These are phyloP conservation scores for Bretschneidera sinensis DNA, from an alignment of 345 rosid genomes.

Conservation along the genomic window DNA sequence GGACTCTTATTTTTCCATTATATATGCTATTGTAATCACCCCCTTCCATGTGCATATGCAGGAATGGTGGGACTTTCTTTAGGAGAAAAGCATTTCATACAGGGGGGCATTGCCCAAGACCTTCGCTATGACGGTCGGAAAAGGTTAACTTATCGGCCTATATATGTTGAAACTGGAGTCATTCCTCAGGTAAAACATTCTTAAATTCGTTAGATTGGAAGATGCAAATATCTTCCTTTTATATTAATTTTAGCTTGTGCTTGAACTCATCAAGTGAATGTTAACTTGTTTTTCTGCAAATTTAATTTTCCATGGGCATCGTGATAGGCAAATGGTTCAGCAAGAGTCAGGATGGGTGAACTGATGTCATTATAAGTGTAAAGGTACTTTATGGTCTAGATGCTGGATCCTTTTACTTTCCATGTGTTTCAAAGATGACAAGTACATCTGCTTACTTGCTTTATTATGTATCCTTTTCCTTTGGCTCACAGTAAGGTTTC, in stretches of 20 bases:
- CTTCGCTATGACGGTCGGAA: constrained; percentile 77
- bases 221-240: background rate
- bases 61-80: constrained; percentile 75
- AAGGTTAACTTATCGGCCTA: constrained; percentile 57
- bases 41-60: too few species aligned
- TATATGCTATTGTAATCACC: too few species aligned
- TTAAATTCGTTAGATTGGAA: background rate
- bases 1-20: too few species aligned
- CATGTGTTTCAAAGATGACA: background rate
- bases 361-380: constrained; percentile 90
- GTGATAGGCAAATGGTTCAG: constrained; percentile 84
- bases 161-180: constrained; percentile 70
- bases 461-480: too few species aligned
- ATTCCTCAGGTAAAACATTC: constrained; percentile 67
- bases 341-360: constrained; percentile 72
- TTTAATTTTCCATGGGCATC: constrained; percentile 2
- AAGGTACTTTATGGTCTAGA: constrained; percentile 47
- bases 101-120: constrained; percentile 81
- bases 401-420: background rate
- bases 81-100: constrained; percentile 65
- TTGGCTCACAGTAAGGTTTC: too few species aligned
- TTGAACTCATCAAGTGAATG: background rate
- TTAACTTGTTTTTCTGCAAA: too few species aligned
- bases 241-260: background rate
- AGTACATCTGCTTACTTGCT: background rate